Evolutionary conservation across 2,329 filamentous ascomycete genomes (phyloP), one percentile per base, ranked within the genome.

Genomic region (Neofusicoccum kwambonambiense): DNA sequence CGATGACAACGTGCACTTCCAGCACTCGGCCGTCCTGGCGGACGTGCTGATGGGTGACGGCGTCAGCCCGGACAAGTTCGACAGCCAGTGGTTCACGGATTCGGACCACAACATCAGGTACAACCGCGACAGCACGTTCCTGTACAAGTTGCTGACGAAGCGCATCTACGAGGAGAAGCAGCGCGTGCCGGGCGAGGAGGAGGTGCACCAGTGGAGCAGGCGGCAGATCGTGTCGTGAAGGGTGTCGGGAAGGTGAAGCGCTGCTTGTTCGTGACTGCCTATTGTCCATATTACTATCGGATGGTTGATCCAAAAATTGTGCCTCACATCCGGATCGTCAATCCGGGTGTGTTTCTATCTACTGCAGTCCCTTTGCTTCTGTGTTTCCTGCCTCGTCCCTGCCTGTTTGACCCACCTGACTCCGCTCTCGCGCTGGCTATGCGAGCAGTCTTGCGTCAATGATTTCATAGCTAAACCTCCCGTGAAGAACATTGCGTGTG

Each of bases 1-100:
- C 0, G 89, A 91, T 67, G 89, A 90, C 69, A 91, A 91, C 60
- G 89, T 90, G 13, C 89, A 91, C 71, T 90, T 89, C 72, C 88
- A 90, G 76, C 86, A 91, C 67, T 71, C 84, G 0, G 88, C 87
- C 0, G 86, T 84, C 0, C 74, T 91, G 39, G 77, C 87, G 0
- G 87, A 91, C 69, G 73, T 87, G 22, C 75, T 91, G 0, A 85
- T 90, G 37, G 82, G 83, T 0, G 82, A 76, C 0, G 84, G 84
- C 0, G 86, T 90, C 0, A 81, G 83, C 0, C 86, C 87, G 0
- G 78, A 83, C 65, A 87, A 89, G 79, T 80, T 90, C 80, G 81
- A 86, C 71, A 84, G 86, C 76, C 83, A 87, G 65, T 85, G 83
- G 19, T 89, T 60, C 13, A 60, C 88, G 0, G 89, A 90, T 70